Percentiles rank a stretch among this genome's conserved stretches.
Evolutionary conservation across 2,329 filamentous ascomycete genomes (phyloP).

Genomic region (Onygenales sp.): DNA sequence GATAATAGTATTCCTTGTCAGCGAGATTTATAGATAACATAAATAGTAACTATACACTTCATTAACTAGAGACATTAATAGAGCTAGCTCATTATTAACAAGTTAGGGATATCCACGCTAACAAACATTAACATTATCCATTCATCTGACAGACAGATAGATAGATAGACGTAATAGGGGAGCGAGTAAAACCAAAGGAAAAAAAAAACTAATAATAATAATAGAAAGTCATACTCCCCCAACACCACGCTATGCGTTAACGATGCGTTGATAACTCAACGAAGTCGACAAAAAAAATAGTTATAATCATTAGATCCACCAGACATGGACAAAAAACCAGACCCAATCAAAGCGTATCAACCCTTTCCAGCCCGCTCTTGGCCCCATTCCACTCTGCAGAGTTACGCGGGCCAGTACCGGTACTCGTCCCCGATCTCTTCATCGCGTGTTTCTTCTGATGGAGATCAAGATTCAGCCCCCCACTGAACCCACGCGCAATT

Average conservation of each 20-base stretch:
- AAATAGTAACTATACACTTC: no score
- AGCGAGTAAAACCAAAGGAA: no score
- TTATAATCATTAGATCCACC: neutral
- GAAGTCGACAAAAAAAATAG: neutral
- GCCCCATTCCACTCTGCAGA: neutral
- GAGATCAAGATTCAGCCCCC: conserved; percentile 32
- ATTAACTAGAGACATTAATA: no score
- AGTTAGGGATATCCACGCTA: no score
- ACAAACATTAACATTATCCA: no score
- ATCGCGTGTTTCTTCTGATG: conserved; percentile 20
- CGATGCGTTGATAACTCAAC: neutral
- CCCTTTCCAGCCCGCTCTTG: conserved; percentile 1
- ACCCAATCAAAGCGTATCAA: conserved; percentile 3
- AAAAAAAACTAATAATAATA: no score
- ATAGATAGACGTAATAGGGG: no score
- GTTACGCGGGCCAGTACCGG: no score
- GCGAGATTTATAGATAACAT: no score
- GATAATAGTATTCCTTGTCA: no score
- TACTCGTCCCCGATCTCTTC: conserved; percentile 12
- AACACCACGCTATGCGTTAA: neutral
- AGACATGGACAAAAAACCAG: neutral
- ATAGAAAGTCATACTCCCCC: neutral
- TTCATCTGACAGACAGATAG: no score
- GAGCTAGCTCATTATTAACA: no score
- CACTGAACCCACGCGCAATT: conserved; percentile 32